Evolutionary conservation across 306 rosid genomes (phyloP).

Genomic region (Castanea crenata): DNA sequence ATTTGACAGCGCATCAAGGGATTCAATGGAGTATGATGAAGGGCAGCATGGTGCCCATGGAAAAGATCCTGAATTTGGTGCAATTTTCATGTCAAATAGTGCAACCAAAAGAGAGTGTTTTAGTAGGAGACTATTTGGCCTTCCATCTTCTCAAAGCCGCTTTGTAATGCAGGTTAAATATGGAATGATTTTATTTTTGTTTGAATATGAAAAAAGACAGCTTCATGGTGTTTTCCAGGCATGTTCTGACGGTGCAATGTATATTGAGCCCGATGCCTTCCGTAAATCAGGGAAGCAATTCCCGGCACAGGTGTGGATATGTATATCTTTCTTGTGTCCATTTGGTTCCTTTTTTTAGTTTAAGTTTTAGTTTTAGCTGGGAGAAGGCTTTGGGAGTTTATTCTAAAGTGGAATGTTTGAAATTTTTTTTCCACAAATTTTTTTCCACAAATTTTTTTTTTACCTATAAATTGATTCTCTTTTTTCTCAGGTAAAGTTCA

Average conservation of each 20-base stretch:
- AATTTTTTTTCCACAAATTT: neutral
- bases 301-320: constrained; percentile 62
- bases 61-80: constrained; percentile 41
- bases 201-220: constrained; percentile 45
- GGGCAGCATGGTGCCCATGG: constrained; percentile 34
- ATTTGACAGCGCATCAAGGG: neutral
- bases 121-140: constrained; percentile 23
- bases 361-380: neutral
- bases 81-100: constrained; percentile 40
- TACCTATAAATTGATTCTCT: neutral
- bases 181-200: constrained; percentile 60
- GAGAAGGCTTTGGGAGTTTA: neutral
- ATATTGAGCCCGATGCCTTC: constrained; percentile 48
- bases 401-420: neutral
- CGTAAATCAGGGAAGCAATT: constrained; percentile 30
- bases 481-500: constrained; percentile 45
- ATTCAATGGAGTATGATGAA: constrained; percentile 28
- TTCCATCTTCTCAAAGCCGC: constrained; percentile 26
- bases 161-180: constrained; percentile 51
- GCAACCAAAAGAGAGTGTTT: constrained; percentile 36
- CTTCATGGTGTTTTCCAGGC: constrained; percentile 70
- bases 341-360: neutral
- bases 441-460: too few species aligned
- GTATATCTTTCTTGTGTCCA: neutral
- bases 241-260: constrained; percentile 40